These are phyloP conservation scores for Venturia asperata DNA, from an alignment of 2,329 filamentous ascomycete genomes.

Conservation along the genomic window DNA sequence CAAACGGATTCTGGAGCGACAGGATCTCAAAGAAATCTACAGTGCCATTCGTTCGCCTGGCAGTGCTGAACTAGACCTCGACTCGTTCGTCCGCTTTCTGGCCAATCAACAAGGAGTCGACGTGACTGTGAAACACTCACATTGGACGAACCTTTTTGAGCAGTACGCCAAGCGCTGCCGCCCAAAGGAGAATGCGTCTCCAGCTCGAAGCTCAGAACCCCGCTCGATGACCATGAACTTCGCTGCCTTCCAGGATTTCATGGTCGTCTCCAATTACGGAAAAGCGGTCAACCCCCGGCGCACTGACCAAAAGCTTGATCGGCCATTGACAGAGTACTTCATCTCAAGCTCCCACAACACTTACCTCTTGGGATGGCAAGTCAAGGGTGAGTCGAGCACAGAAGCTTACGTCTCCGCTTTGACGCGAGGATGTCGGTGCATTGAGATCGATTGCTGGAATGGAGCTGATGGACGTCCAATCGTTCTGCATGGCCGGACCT, in stretches of 20 bases:
- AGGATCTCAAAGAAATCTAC: constrained; percentile 72
- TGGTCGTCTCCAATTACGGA: constrained; percentile 63
- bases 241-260: constrained; percentile 67
- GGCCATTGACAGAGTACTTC: constrained; percentile 92
- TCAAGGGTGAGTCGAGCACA: constrained; percentile 82
- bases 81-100: constrained; percentile 72
- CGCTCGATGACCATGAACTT: constrained; percentile 62
- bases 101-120: constrained; percentile 67
- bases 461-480: constrained; percentile 78
- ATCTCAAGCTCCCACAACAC: constrained; percentile 99
- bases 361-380: constrained; percentile 85
- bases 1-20: constrained; percentile 70
- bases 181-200: background rate
- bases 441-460: constrained; percentile 98
- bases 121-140: constrained; percentile 54
- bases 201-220: constrained; percentile 26
- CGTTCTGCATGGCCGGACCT: constrained; percentile 83
- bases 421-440: constrained; percentile 82
- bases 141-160: constrained; percentile 68
- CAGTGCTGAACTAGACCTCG: constrained; percentile 57
- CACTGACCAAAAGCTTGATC: constrained; percentile 65
- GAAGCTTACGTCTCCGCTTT: constrained; percentile 91
- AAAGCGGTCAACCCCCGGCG: constrained; percentile 26
- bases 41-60: constrained; percentile 48
- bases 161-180: constrained; percentile 52